Evolutionary conservation across 768 basidiomycete species (phyloP).

Genomic region (Amanita subjunquillea): DNA sequence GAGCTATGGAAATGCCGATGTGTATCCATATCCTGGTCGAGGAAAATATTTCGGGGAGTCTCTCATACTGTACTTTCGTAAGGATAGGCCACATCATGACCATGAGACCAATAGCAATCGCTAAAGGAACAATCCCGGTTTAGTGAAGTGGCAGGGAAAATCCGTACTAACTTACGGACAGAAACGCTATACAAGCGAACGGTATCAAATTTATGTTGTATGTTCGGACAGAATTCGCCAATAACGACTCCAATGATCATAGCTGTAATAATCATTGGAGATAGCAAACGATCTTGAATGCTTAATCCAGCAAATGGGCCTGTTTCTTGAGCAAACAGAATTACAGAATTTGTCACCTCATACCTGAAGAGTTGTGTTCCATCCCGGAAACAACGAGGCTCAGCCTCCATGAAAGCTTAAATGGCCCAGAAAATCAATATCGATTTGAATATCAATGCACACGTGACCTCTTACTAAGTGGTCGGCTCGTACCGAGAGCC

Average conservation of each 20-base stretch:
- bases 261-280: constrained; percentile 52
- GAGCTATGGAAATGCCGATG: constrained; percentile 49
- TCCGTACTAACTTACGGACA: constrained; percentile 44
- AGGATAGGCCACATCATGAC: constrained; percentile 86
- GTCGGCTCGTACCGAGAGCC: too few species aligned
- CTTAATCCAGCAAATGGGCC: constrained; percentile 13
- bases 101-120: constrained; percentile 72
- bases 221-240: constrained; percentile 52
- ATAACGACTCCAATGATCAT: constrained; percentile 76
- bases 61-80: constrained; percentile 70
- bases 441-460: constrained; percentile 7
- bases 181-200: constrained; percentile 61
- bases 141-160: neutral
- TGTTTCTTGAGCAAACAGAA: neutral
- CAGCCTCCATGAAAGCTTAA: too few species aligned
- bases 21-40: constrained; percentile 55
- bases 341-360: neutral
- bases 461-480: too few species aligned
- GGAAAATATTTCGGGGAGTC: constrained; percentile 44
- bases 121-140: constrained; percentile 22
- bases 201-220: constrained; percentile 48
- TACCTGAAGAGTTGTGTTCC: neutral
- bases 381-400: neutral
- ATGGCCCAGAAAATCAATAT: neutral
- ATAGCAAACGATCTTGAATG: constrained; percentile 13